Percentiles rank a stretch among this genome's conserved stretches.
These are phyloP conservation scores for Microbotryomycetes sp. DNA, from an alignment of 1,284 basidiomycete genomes.

Conservation along the genomic window DNA sequence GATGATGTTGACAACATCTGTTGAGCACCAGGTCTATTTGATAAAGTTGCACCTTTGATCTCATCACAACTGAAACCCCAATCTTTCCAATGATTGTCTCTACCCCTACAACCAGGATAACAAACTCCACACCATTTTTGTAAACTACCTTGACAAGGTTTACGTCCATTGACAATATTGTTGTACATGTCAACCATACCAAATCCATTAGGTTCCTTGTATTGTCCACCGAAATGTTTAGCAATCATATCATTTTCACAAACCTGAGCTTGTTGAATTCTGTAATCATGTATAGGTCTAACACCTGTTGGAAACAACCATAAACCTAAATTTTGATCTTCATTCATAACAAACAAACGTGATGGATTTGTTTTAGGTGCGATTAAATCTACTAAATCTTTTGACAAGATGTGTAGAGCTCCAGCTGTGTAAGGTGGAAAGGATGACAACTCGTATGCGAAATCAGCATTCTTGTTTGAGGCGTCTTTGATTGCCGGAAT, in stretches of 20 bases:
- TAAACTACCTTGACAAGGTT: slow-evolving; percentile 25
- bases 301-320: slow-evolving; percentile 27
- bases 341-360: slow-evolving; percentile 25
- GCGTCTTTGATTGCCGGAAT: slow-evolving; percentile 28
- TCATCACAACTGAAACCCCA: slow-evolving; percentile 28
- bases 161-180: slow-evolving; percentile 18
- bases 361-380: slow-evolving; percentile 6
- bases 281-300: slow-evolving; percentile 29
- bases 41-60: slow-evolving; percentile 27
- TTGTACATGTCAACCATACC: slow-evolving; percentile 26
- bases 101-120: slow-evolving; percentile 25
- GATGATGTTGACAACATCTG: neutral
- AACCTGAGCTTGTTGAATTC: slow-evolving; percentile 29
- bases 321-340: slow-evolving; percentile 27
- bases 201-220: slow-evolving; percentile 15
- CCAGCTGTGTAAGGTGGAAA: slow-evolving; percentile 31
- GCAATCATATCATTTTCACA: slow-evolving; percentile 35
- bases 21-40: neutral
- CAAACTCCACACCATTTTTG: slow-evolving; percentile 29
- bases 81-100: slow-evolving; percentile 23
- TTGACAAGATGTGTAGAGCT: slow-evolving; percentile 27
- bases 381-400: slow-evolving; percentile 28
- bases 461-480: slow-evolving; percentile 30
- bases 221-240: slow-evolving; percentile 26
- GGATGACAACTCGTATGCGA: slow-evolving; percentile 21